Evolutionary conservation across 1,284 basidiomycete species (phyloP), one percentile per base, ranked within the genome.

Genomic region (Melampsora abietis-canadensis): DNA sequence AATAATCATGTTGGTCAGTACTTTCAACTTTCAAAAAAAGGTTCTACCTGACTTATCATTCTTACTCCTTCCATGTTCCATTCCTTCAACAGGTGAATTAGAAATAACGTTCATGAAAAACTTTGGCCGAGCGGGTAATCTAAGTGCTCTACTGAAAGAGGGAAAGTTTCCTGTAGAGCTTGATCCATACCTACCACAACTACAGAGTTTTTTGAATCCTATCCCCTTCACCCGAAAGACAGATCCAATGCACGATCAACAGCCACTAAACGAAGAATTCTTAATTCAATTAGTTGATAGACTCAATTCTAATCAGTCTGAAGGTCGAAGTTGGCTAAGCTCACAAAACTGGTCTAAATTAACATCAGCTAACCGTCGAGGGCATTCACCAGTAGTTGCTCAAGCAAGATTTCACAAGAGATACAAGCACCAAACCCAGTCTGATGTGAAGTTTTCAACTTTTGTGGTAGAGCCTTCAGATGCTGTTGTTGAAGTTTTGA

Each of bases 201-300:
- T 68, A 17, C 10, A n/a, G 24, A 54, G 48, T 17, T 17, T 54
- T 1, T 17, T 54, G 0, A 17, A 54, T 54, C 48, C 48, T 27
- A 4, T 10, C 17, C 48, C 48, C 7, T 2, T 10, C 48, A n/a
- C 0, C 6, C 48, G 81, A 82, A 87, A 1, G 86, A 88, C 37
- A 85, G 97, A 66, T 81, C 84, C 48, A 83, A 84, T 37, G 92
- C 93, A 83, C 84, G 91, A 0, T 81, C 83, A 10, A n/a, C 19
- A 54, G 79, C 80, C 34, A 78, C 79, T 10, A 80, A 80, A 15
- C 19, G 48, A 24, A 54, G 14, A 54, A 54, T 6, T 27, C 19
- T 54, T 54, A 4, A 4, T 27, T n/a, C 48, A 54, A n/a, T 27
- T n/a, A 10, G 7, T 54, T n/a, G 24, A n/a, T 2, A 27, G n/a